phyloP scores from a whole-genome alignment of 345 rosid genomes.

The Brassica cretica region DNA sequence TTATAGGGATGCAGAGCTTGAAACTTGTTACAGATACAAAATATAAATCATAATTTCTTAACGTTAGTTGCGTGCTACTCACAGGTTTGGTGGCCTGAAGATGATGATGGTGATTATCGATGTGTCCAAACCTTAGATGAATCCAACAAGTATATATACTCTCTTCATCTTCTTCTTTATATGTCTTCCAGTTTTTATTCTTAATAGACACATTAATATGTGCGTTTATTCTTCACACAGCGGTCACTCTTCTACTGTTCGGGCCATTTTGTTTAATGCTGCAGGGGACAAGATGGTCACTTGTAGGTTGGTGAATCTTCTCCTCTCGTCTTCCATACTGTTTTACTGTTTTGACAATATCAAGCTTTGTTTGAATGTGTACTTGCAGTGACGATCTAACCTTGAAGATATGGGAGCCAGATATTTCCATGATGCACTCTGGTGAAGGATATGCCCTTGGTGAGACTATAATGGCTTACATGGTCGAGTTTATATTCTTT shows the following conservation, averaged over 20 bases:
- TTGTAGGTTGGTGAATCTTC: slow-evolving; percentile 62
- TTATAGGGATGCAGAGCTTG: background rate
- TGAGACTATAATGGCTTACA: slow-evolving; percentile 45
- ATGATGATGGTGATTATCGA: slow-evolving; percentile 72
- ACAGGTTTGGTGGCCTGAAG: slow-evolving; percentile 98
- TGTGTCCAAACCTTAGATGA: slow-evolving; percentile 74
- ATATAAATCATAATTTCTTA: background rate
- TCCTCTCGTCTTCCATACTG: background rate
- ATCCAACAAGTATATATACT: slow-evolving; percentile 59
- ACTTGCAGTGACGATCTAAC: slow-evolving; percentile 93
- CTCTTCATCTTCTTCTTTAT: slow-evolving; percentile 4
- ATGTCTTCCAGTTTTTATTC: background rate
- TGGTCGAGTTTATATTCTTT: background rate
- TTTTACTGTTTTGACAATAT: slow-evolving; percentile 18
- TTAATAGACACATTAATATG: background rate
- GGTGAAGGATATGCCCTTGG: slow-evolving; percentile 80
- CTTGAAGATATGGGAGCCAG: slow-evolving; percentile 80
- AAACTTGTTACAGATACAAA: background rate
- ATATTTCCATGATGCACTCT: slow-evolving; percentile 55
- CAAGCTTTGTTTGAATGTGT: background rate
- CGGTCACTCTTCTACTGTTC: slow-evolving; percentile 88
- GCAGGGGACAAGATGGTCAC: slow-evolving; percentile 89
- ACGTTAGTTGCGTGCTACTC: slow-evolving; percentile 6
- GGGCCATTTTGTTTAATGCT: slow-evolving; percentile 79
- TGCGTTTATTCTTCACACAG: slow-evolving; percentile 40